Percentiles rank a stretch among this genome's conserved stretches.
These are phyloP conservation scores for Lactifluus pinguis DNA, from an alignment of 768 basidiomycete species.

Conservation along the genomic window DNA sequence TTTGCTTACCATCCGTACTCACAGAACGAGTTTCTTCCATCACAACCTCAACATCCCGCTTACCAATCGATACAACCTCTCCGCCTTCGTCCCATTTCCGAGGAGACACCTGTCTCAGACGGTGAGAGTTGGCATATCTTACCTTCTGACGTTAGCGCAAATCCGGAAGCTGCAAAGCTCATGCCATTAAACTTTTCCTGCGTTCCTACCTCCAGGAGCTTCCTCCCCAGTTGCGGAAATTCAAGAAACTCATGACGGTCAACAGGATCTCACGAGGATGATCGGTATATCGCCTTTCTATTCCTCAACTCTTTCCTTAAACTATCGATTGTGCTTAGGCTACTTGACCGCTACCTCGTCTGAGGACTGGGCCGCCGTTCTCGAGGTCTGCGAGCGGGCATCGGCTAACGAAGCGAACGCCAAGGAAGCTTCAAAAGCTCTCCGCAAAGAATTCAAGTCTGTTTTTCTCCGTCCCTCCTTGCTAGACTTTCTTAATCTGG, in stretches of 20 bases:
- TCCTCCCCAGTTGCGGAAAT: conserved; percentile 34
- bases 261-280: conserved; percentile 53
- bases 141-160: conserved; percentile 21
- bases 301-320: not conserved
- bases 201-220: conserved; percentile 37
- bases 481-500: not conserved
- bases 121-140: conserved; percentile 42
- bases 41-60: conserved; percentile 1
- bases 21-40: conserved; percentile 6
- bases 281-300: conserved; percentile 39
- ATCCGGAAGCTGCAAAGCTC: conserved; percentile 17
- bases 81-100: conserved; percentile 12
- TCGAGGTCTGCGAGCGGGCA: conserved; percentile 81
- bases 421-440: conserved; percentile 76
- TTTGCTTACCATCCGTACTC: not conserved
- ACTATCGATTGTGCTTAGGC: conserved; percentile 32
- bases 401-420: conserved; percentile 62
- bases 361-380: conserved; percentile 73
- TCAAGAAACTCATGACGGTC: conserved; percentile 32
- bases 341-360: conserved; percentile 70
- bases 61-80: conserved; percentile 2
- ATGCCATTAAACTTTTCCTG: conserved; percentile 35
- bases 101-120: conserved; percentile 22
- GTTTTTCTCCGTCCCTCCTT: conserved; percentile 16
- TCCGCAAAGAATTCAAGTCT: conserved; percentile 81